Base-by-base conservation (phyloP, 2,329 filamentous ascomycete species). In the Pseudogymnoascus sp. region DNA sequence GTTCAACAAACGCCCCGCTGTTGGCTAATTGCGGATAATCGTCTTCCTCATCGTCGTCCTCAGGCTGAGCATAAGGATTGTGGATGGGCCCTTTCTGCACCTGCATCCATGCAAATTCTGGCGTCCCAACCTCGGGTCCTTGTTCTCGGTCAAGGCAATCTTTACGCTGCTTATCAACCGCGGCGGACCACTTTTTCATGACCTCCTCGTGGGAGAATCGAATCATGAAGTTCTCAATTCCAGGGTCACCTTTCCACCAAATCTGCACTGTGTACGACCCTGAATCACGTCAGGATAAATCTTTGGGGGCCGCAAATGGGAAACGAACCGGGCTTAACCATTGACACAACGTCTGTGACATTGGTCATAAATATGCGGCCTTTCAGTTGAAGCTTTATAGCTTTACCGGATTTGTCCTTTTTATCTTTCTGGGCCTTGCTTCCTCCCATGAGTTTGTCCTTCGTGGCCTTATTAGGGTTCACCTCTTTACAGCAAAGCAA, bases 311-410 rank as follows among this genome's bases (percentile, higher is more conserved):
- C 4, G 35, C 29, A 64, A 62, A 31, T 4, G 61, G 35, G 23
- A 45, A 39, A 66, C 61, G 72, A 83, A 95, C 92, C 92, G 75
- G 91, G 90, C 74, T 92, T 96, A 59, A 88, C 86, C 64, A 94
- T 80, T 16, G 89, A 92, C 43, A 96, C 80, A n/a, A 96, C 88
- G 74, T 97, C 91, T 39, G 92, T 97, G 62, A 99, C 93, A 72
- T 99, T 99, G 68, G 92, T 92, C 92, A 99, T 97, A 77, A 97
- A 97, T 70, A 99, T 99, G 60, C 94, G 86, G 39, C 94, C 94
- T 76, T 99, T 99, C 31, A 99, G 82, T 75, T 97, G 92, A 65
- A 97, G 81, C 75, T 93, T 96, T 43, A 88, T 89, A 69, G 85
- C 89, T 73, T 84, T 87, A 70, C 82, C 85, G 78, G 77, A 55